Base-by-base conservation (phyloP, 768 basidiomycete species). In the Glaciozyma martinii region DNA sequence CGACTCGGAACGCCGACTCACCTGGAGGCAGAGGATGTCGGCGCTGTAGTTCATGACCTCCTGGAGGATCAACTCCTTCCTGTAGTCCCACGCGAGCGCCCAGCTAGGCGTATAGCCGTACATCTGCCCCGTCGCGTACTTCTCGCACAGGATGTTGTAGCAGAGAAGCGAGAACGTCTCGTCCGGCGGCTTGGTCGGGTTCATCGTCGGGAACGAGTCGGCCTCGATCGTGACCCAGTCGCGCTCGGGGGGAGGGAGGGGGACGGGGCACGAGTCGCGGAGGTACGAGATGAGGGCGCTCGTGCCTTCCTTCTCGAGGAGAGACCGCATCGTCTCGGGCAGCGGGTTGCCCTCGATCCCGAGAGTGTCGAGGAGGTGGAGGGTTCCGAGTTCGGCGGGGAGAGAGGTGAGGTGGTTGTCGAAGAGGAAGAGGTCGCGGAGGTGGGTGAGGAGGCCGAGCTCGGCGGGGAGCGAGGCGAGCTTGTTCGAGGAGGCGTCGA, bases 331-430 rank as follows among this genome's bases (percentile, higher is more conserved):
- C 32, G 82, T 77, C 3, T 84, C 78, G 61, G 94, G 89, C 49
- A 99, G 77, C 3, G 93, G 93, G 71, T 99, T 99, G n/a, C 95
- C 95, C 76, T 98, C 95, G 43, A 99, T 82, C 25, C 95, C 95
- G 32, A 99, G 79, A 16, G 90, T 90, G 75, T 89, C 90, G 57
- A 99, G 81, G 75, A 92, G 90, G 74, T 94, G 89, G 43, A 99
- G 77, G 61, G 83, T 90, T 33, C 95, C 95, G 43, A 95, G 80
- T 75, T 99, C 89, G 0, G 82, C 79, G 3, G 95, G 95, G 25
- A 99, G 81, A 3, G 85, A 86, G 46, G 83, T 79, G n/a, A 99
- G 78, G 72, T 87, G 84, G 77, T 99, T 99, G 80, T 99, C 95
- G 76, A 98, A 99, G 27, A 98, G 79, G 74, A 90, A 89, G 43